Conservation (phyloP, 805 yeast genomes). For the Yarrowia porcina region DNA sequence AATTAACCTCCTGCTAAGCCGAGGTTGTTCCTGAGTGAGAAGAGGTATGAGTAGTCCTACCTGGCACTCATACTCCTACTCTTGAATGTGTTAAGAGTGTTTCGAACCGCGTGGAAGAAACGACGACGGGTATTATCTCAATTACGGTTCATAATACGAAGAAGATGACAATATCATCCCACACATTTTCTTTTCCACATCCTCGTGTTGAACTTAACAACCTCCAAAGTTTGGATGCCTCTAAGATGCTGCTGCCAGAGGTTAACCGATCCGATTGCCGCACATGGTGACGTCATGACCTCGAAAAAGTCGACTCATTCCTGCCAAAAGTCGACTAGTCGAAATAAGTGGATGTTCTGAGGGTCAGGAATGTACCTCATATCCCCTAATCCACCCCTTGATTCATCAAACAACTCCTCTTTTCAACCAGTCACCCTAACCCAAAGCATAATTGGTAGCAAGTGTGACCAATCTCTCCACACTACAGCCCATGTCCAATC, state of each 20-base stretch:
- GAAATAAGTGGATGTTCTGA: no score
- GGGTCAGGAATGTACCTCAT: no score
- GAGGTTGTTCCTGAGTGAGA: constrained; percentile 1
- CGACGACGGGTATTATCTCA: no score
- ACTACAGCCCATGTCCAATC: not conserved
- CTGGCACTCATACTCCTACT: no score
- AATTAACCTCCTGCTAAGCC: not conserved
- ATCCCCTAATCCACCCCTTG: no score
- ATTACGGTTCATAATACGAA: no score
- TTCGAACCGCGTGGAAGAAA: no score
- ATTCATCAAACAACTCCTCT: no score
- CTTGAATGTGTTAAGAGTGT: no score
- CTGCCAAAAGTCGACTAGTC: not conserved
- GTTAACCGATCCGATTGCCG: constrained; percentile 3
- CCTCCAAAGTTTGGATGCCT: not conserved
- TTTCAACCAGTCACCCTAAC: not conserved
- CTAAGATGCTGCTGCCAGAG: constrained; percentile 8
- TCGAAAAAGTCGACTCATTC: not conserved
- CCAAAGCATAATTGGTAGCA: constrained; percentile 19
- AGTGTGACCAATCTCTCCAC: constrained; percentile 22
- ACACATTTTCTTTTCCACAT: not conserved
- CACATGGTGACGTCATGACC: constrained; percentile 10
- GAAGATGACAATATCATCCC: not conserved
- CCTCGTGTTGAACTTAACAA: constrained; percentile 2
- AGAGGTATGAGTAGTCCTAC: no score